phyloP scores from a whole-genome alignment of 2,329 filamentous ascomycete species.

The Blastomyces parvus region DNA sequence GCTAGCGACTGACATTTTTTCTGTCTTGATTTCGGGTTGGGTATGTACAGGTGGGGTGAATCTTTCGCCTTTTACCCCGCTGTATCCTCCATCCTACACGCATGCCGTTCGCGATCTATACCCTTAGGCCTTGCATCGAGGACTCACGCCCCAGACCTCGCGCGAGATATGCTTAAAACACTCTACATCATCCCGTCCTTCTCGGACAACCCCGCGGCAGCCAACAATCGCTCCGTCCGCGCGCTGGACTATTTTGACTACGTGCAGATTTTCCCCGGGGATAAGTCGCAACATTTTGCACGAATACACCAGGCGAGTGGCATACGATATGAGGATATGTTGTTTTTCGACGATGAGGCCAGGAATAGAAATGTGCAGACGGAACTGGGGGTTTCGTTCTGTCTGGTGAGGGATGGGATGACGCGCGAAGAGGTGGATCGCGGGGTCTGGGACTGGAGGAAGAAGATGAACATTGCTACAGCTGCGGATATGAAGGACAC shows the following conservation, averaged over 20 bases:
- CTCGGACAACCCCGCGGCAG: constrained; percentile 31
- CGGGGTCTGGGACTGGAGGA: constrained; percentile 73
- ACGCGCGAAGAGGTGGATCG: constrained; percentile 66
- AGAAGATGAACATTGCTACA: constrained; percentile 48
- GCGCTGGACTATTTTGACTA: constrained; percentile 48
- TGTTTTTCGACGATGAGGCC: constrained; percentile 92
- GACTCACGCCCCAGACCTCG: constrained; percentile 69
- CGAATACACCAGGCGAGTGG: constrained; percentile 61
- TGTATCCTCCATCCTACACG: constrained; percentile 57
- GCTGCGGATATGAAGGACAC: constrained; percentile 13
- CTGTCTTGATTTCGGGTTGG: not conserved
- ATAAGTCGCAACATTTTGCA: constrained; percentile 79
- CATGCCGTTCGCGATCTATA: constrained; percentile 47
- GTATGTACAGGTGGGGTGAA: constrained; percentile 47
- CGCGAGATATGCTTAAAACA: constrained; percentile 66
- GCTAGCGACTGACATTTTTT: not conserved
- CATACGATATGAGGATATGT: constrained; percentile 68
- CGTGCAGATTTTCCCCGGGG: constrained; percentile 58
- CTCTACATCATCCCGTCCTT: constrained; percentile 50
- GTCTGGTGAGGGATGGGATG: constrained; percentile 69
- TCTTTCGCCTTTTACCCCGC: constrained; percentile 61
- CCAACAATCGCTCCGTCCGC: constrained; percentile 39
- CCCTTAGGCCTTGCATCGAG: constrained; percentile 67
- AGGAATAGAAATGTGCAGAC: constrained; percentile 72
- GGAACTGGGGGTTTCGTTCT: constrained; percentile 71